These are phyloP conservation scores for Kregervanrija pseudodelftensis DNA, from an alignment of 805 yeast species.

Conservation along the genomic window DNA sequence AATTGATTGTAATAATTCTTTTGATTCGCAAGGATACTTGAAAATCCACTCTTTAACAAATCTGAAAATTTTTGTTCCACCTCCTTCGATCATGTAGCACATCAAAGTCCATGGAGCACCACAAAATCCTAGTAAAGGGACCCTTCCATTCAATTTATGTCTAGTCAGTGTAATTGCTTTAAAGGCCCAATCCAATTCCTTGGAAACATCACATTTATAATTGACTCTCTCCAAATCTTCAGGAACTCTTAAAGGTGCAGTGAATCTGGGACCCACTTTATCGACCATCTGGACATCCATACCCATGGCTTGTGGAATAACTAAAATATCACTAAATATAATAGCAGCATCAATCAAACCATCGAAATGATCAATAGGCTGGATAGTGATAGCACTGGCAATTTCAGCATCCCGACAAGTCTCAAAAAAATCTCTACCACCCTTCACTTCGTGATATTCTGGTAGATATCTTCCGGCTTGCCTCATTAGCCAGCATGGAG, in stretches of 20 bases:
- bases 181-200: constrained; percentile 90
- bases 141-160: constrained; percentile 76
- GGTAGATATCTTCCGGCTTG: constrained; percentile 95
- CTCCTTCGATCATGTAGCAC: constrained; percentile 97
- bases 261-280: constrained; percentile 90
- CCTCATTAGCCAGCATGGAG: constrained; percentile 98
- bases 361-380: constrained; percentile 84
- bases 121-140: constrained; percentile 89
- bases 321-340: constrained; percentile 90
- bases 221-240: constrained; percentile 55
- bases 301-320: constrained; percentile 97
- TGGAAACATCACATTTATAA: constrained; percentile 56
- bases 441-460: constrained; percentile 88
- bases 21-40: constrained; percentile 65
- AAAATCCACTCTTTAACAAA: constrained; percentile 91
- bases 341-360: constrained; percentile 95
- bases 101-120: constrained; percentile 98
- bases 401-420: constrained; percentile 93
- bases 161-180: constrained; percentile 91
- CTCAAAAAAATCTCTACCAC: constrained; percentile 80
- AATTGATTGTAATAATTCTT: constrained; percentile 62
- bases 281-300: constrained; percentile 91
- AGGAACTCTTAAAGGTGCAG: constrained; percentile 74
- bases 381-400: constrained; percentile 91
- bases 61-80: constrained; percentile 86